phyloP scores from a whole-genome alignment of 2,329 filamentous ascomycete species.

The Epichloe hybrida region DNA sequence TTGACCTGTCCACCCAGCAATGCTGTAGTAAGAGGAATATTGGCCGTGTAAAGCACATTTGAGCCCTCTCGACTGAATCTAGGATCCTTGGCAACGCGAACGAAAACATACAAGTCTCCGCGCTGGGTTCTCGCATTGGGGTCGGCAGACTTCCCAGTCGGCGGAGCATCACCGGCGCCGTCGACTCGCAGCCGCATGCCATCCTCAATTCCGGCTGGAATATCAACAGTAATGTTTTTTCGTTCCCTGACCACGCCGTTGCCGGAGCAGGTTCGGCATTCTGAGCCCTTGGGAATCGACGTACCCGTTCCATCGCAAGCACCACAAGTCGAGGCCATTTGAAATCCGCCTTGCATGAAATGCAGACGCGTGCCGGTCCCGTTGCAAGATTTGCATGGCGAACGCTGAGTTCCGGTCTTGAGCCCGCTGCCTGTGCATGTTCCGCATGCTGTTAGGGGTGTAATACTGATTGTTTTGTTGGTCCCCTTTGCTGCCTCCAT shows the following conservation, averaged over 20 bases:
- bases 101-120: conserved; percentile 84
- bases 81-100: conserved; percentile 76
- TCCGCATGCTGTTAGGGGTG: conserved; percentile 65
- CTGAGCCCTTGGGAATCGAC: conserved; percentile 61
- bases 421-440: conserved; percentile 75
- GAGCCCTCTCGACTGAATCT: conserved; percentile 81
- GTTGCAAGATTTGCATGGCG: conserved; percentile 65
- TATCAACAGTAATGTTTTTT: conserved; percentile 77
- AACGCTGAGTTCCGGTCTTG: conserved; percentile 63
- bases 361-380: conserved; percentile 81
- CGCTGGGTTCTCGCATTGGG: conserved; percentile 51
- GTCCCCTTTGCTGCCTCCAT: conserved; percentile 91
- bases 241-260: conserved; percentile 73
- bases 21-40: conserved; percentile 84
- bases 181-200: conserved; percentile 82
- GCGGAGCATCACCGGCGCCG: conserved; percentile 76
- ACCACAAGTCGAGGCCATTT: conserved; percentile 83
- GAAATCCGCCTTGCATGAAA: conserved; percentile 84
- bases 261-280: conserved; percentile 69
- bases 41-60: conserved; percentile 85
- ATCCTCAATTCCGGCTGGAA: conserved; percentile 90
- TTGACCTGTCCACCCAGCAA: conserved; percentile 80
- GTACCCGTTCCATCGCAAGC: conserved; percentile 69
- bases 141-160: conserved; percentile 55
- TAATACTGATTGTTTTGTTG: conserved; percentile 75